Conservation (phyloP, 2,329 filamentous ascomycete genomes). For the Fusarium globosum region DNA sequence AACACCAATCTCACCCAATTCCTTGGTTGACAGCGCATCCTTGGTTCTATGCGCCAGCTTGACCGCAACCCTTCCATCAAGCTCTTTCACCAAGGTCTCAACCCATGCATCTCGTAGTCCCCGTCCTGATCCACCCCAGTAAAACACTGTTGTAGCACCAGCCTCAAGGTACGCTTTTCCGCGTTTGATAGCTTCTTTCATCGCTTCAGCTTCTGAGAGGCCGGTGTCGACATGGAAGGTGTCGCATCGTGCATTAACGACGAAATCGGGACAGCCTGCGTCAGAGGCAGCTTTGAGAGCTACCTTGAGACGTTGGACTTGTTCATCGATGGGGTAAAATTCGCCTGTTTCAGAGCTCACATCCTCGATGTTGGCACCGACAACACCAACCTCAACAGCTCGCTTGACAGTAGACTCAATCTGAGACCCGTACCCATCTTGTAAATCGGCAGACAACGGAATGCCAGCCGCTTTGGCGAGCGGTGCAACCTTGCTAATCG, state of each 20-base stretch:
- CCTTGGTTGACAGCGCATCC: conserved; percentile 55
- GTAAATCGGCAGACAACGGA: conserved; percentile 67
- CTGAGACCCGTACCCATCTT: conserved; percentile 67
- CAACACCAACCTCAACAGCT: conserved; percentile 62
- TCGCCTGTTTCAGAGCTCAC: conserved; percentile 48
- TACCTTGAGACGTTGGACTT: conserved; percentile 58
- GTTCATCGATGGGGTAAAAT: conserved; percentile 56
- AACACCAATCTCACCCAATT: conserved; percentile 62
- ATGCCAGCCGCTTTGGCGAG: conserved; percentile 54
- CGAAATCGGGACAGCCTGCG: conserved; percentile 64
- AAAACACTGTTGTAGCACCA: conserved; percentile 69
- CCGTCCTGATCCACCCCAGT: conserved; percentile 63
- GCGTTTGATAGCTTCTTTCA: conserved; percentile 63
- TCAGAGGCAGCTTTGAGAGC: conserved; percentile 57
- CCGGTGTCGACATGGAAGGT: conserved; percentile 53
- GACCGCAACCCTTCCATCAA: conserved; percentile 63
- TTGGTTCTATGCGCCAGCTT: conserved; percentile 51
- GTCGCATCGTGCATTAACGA: conserved; percentile 69
- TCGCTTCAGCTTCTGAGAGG: conserved; percentile 47
- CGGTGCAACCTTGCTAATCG: conserved; percentile 57
- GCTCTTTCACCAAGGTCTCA: conserved; percentile 56
- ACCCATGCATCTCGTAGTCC: conserved; percentile 60
- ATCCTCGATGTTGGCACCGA: conserved; percentile 71
- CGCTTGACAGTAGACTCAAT: conserved; percentile 57
- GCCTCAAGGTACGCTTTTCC: conserved; percentile 68